These are phyloP conservation scores for Podaxis carcinomalis DNA, from an alignment of 768 basidiomycete genomes.

Conservation along the genomic window DNA sequence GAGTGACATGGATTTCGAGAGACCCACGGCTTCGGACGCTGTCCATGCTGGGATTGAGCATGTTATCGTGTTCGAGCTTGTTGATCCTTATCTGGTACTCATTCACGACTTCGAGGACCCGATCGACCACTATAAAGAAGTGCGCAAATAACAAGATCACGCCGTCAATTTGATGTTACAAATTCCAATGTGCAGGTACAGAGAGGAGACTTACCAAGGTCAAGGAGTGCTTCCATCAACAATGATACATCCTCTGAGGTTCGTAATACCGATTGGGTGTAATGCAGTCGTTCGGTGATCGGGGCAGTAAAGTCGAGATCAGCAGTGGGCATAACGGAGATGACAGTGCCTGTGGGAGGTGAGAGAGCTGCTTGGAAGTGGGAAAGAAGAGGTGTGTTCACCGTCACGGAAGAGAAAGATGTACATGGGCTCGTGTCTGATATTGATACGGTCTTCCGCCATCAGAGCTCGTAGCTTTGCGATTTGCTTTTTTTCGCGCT, in stretches of 20 bases:
- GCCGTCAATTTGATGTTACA: not conserved
- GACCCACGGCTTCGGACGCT: constrained; percentile 52
- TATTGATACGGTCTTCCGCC: constrained; percentile 49
- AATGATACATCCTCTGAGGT: constrained; percentile 58
- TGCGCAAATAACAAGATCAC: not conserved
- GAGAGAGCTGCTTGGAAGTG: not conserved
- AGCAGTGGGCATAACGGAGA: constrained; percentile 48
- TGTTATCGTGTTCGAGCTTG: constrained; percentile 52
- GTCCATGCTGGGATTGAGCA: constrained; percentile 54
- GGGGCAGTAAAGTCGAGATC: constrained; percentile 46
- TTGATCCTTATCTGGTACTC: constrained; percentile 61
- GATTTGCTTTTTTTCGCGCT: constrained; percentile 15
- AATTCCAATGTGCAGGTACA: not conserved
- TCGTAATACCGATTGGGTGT: constrained; percentile 56
- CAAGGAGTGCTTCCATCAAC: constrained; percentile 58
- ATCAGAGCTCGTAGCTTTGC: constrained; percentile 27
- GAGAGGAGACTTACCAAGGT: constrained; percentile 30
- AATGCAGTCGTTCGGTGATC: constrained; percentile 52
- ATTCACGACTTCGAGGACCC: constrained; percentile 59
- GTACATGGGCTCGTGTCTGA: constrained; percentile 56
- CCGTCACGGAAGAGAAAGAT: constrained; percentile 63
- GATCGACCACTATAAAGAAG: constrained; percentile 52
- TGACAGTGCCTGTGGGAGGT: constrained; percentile 43
- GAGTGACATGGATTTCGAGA: not conserved
- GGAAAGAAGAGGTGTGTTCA: constrained; percentile 14